Evolutionary conservation across 2,329 filamentous ascomycete genomes (phyloP).

Genomic region (Hortaea werneckii): DNA sequence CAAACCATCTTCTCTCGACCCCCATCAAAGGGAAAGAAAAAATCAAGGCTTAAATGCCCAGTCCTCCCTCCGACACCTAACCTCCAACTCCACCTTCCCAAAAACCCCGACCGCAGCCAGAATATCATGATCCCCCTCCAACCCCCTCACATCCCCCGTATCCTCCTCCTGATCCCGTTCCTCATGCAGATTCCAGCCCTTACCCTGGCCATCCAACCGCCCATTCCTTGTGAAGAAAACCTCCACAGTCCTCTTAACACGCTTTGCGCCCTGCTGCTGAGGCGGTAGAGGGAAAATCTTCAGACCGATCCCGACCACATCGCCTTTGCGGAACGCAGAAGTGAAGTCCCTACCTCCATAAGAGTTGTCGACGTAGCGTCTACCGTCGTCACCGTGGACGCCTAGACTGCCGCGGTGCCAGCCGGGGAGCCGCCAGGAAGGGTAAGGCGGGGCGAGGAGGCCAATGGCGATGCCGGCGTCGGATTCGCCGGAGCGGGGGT

Average conservation of each 20-base stretch:
- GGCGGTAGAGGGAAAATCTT: conserved; percentile 36
- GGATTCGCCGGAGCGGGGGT: conserved; percentile 17
- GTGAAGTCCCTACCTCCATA: conserved; percentile 65
- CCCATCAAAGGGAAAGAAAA: too few species aligned
- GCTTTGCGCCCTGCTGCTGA: conserved; percentile 8
- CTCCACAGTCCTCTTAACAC: conserved; percentile 11
- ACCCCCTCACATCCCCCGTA: conserved; percentile 49
- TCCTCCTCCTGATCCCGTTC: conserved; percentile 56
- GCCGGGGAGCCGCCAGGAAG: conserved; percentile 65
- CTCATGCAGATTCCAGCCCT: conserved; percentile 67
- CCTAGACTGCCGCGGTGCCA: conserved; percentile 69
- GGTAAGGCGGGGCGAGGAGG: conserved; percentile 64
- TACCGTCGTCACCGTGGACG: conserved; percentile 72
- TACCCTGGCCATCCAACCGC: conserved; percentile 39
- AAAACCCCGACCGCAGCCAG: conserved; percentile 63
- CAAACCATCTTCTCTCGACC: too few species aligned
- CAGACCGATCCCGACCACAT: conserved; percentile 65
- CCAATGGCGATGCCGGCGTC: conserved; percentile 56
- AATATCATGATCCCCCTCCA: conserved; percentile 59
- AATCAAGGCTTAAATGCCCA: conserved; percentile 25
- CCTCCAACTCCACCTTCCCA: conserved; percentile 57
- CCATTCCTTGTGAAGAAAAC: conserved; percentile 66
- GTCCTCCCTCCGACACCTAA: conserved; percentile 29
- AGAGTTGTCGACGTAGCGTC: conserved; percentile 63
- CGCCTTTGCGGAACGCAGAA: conserved; percentile 51